Evolutionary conservation across 2,329 filamentous ascomycete species (phyloP).

Genomic region (Arthrinium phaeospermum): DNA sequence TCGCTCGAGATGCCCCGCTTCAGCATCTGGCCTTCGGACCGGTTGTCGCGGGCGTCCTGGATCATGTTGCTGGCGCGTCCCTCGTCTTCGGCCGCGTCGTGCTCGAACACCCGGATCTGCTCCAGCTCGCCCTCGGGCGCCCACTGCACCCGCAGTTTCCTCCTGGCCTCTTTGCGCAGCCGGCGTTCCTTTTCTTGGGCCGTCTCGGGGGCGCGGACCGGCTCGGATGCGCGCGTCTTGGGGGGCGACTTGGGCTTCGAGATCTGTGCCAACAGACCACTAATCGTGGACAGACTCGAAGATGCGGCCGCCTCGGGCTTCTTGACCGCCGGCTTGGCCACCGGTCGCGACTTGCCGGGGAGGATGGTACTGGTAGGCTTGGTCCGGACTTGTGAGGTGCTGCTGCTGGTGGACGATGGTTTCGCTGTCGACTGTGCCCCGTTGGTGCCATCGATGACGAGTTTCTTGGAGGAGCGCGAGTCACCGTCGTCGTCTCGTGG

Average conservation of each 20-base stretch:
- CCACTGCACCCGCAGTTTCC: slow-evolving; percentile 74
- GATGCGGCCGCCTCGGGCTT: slow-evolving; percentile 42
- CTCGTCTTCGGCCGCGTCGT: slow-evolving; percentile 73
- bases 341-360: slow-evolving; percentile 54
- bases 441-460: slow-evolving; percentile 28
- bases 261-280: slow-evolving; percentile 58
- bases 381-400: slow-evolving; percentile 30
- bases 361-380: slow-evolving; percentile 43
- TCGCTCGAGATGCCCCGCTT: slow-evolving; percentile 62
- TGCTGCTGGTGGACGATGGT: slow-evolving; percentile 29
- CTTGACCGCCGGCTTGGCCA: slow-evolving; percentile 49
- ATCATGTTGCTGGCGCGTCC: slow-evolving; percentile 71
- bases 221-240: slow-evolving; percentile 41
- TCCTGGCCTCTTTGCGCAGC: slow-evolving; percentile 73
- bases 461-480: slow-evolving; percentile 25
- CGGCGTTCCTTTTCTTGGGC: slow-evolving; percentile 70
- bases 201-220: slow-evolving; percentile 65
- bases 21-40: slow-evolving; percentile 73
- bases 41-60: slow-evolving; percentile 74
- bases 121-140: slow-evolving; percentile 71
- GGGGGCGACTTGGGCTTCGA: slow-evolving; percentile 58
- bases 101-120: slow-evolving; percentile 71
- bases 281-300: slow-evolving; percentile 54
- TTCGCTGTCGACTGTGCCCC: slow-evolving; percentile 40
- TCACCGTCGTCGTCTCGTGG: slow-evolving; percentile 25